Conservation (phyloP, 1,139 yeast genomes). For the Trichomonascaceae sp. region DNA sequence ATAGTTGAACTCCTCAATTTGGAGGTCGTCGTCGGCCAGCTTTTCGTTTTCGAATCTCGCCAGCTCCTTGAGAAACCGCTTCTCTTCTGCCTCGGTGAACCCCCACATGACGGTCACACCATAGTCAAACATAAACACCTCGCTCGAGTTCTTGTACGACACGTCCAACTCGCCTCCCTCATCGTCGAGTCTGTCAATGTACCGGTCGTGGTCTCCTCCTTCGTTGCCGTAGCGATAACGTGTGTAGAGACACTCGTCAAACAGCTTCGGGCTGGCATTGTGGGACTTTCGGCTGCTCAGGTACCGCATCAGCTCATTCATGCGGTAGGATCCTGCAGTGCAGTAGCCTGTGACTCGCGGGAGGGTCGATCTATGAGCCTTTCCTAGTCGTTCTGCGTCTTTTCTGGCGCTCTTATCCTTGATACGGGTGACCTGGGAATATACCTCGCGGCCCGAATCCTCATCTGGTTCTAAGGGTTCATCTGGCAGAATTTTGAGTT, state of each 20-base stretch:
- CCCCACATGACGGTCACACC: conserved; percentile 98
- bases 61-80: conserved; percentile 65
- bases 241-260: conserved; percentile 88
- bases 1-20: conserved; percentile 86
- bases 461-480: conserved; percentile 38
- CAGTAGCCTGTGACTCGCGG: conserved; percentile 92
- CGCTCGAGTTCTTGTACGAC: conserved; percentile 56
- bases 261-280: conserved; percentile 65
- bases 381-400: conserved; percentile 89
- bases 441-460: conserved; percentile 41
- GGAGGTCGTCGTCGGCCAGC: conserved; percentile 79
- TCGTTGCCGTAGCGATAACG: conserved; percentile 42
- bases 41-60: conserved; percentile 87
- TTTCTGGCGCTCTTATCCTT: conserved; percentile 86
- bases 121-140: conserved; percentile 79
- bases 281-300: conserved; percentile 60
- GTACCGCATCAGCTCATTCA: conserved; percentile 81
- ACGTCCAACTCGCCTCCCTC: conserved; percentile 93
- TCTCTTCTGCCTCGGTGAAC: conserved; percentile 70
- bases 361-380: conserved; percentile 53
- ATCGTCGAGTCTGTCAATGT: conserved; percentile 47
- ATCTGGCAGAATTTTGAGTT: conserved; percentile 75
- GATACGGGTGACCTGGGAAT: conserved; percentile 72
- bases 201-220: conserved; percentile 2
- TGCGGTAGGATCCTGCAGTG: conserved; percentile 82